A percentile compares a stretch with the other conserved stretches of the same genome.
These are phyloP conservation scores for Scutellaria galericulata DNA, from an alignment of 257 asterid genomes.

Conservation along the genomic window DNA sequence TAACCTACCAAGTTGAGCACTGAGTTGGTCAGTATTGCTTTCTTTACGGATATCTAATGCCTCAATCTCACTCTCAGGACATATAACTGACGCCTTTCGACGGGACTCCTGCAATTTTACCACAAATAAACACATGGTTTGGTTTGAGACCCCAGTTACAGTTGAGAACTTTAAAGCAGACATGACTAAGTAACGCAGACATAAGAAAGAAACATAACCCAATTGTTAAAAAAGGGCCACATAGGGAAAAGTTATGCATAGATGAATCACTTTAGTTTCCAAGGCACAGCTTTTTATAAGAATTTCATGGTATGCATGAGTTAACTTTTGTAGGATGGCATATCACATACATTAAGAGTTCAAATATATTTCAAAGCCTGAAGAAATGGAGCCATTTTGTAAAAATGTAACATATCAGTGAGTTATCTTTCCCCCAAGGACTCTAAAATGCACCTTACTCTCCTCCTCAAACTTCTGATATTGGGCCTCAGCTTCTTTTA, in stretches of 20 bases:
- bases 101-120: slow-evolving; percentile 62
- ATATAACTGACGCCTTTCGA: slow-evolving; percentile 73
- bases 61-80: slow-evolving; percentile 82
- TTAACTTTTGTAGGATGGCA: slow-evolving; percentile 6
- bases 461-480: slow-evolving; percentile 62
- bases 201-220: neutral
- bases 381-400: slow-evolving; percentile 26
- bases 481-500: slow-evolving; percentile 58
- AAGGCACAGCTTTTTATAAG: slow-evolving; percentile 18
- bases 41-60: slow-evolving; percentile 65
- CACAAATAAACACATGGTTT: slow-evolving; percentile 33
- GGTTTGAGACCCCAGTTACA: slow-evolving; percentile 28
- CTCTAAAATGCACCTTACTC: slow-evolving; percentile 59
- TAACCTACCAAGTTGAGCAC: slow-evolving; percentile 63
- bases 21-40: slow-evolving; percentile 73
- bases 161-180: slow-evolving; percentile 20
- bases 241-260: slow-evolving; percentile 10
- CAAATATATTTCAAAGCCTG: neutral
- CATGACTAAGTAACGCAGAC: neutral
- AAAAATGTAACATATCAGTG: slow-evolving; percentile 8
- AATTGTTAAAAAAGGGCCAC: neutral
- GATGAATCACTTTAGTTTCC: slow-evolving; percentile 17
- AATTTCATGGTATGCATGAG: neutral
- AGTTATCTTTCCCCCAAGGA: slow-evolving; percentile 33
- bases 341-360: neutral